Base-by-base conservation (phyloP, 371 early-diverging fungal species). In the Umbelopsis sp. region DNA sequence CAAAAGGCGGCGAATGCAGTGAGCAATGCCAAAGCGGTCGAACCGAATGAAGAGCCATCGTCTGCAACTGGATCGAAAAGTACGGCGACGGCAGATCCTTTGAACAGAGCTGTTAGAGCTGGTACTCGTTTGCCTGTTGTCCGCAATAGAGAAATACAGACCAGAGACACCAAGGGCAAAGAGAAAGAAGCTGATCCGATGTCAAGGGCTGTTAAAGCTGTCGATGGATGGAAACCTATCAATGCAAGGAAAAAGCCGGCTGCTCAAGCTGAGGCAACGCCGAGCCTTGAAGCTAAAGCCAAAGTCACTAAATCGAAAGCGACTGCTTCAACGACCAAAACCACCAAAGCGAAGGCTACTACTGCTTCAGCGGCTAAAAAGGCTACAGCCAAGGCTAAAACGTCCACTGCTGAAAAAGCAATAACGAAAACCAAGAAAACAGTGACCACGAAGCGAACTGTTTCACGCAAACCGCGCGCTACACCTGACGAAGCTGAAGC, bases 351-450 rank as follows among this genome's bases (percentile, higher is more conserved):
- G 14, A 48, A 48, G 18, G 18, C 1, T 1, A 7, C 1, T 1
- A 7, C 48, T n/a, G 48, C 18, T 6, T 12, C 41, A 7, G 52
- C 52, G 12, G 52, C 52, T 51, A 51, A 25, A 51, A 20, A 7
- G 52, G 25, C 37, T 35, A 37, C n/a, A 35, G 18, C 48, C 16
- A 48, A 48, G 18, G 48, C 48, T 1, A 48, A 48, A 48, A 18
- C 48, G 14, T n/a, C 48, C 48, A 45, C 4, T 6, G 20, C 10
- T 16, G 48, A 48, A 24, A 22, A 48, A 29, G 29, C 72, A 46
- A 69, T 44, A 18, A 37, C 70, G 18, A 74, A 71, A 48, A 66
- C 76, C 29, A 73, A 64, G 48, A 57, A 20, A 53, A 53, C 48
- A 50, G 20, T 35, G 35, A n/a, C 50, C 20, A 66, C n/a, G 6